A percentile compares a stretch with the other conserved stretches of the same genome.
Conservation (phyloP, 345 rosid genomes). For the Aquilaria yunnanensis region DNA sequence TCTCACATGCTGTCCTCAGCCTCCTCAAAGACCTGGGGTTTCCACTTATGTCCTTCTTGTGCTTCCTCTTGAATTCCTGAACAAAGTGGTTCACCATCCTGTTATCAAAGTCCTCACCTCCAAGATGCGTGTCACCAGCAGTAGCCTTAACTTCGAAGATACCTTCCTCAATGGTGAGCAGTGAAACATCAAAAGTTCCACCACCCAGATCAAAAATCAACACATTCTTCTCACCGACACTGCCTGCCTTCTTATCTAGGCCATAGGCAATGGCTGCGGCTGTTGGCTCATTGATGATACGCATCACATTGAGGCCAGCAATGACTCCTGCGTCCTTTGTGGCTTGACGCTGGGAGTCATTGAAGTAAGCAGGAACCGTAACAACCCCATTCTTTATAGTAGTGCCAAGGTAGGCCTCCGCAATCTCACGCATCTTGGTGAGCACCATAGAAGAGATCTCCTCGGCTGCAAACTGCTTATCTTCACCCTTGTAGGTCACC, state of each 20-base stretch:
- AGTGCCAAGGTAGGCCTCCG: constrained; percentile 60
- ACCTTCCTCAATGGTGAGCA: constrained; percentile 64
- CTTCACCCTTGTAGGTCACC: constrained; percentile 57
- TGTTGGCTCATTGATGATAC: constrained; percentile 71
- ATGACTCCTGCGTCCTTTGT: constrained; percentile 69
- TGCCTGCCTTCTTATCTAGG: constrained; percentile 63
- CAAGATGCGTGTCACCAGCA: constrained; percentile 76
- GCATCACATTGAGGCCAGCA: constrained; percentile 69
- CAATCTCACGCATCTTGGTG: constrained; percentile 76
- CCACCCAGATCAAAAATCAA: constrained; percentile 66
- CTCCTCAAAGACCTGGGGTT: constrained; percentile 65
- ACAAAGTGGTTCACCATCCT: constrained; percentile 73
- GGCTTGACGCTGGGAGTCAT: constrained; percentile 67
- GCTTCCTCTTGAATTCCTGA: constrained; percentile 64
- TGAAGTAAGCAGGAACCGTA: constrained; percentile 70
- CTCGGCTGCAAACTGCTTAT: constrained; percentile 62
- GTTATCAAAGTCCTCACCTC: constrained; percentile 72
- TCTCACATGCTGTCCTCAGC: constrained; percentile 66
- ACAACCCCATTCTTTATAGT: constrained; percentile 59
- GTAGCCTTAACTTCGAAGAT: constrained; percentile 72
- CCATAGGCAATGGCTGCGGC: constrained; percentile 84
- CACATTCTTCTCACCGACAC: constrained; percentile 64
- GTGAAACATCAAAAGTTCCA: constrained; percentile 72
- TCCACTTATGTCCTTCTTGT: constrained; percentile 65
- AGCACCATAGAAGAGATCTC: constrained; percentile 78